Evolutionary conservation across 768 basidiomycete species (phyloP).

Genomic region (Lentinula sp.): DNA sequence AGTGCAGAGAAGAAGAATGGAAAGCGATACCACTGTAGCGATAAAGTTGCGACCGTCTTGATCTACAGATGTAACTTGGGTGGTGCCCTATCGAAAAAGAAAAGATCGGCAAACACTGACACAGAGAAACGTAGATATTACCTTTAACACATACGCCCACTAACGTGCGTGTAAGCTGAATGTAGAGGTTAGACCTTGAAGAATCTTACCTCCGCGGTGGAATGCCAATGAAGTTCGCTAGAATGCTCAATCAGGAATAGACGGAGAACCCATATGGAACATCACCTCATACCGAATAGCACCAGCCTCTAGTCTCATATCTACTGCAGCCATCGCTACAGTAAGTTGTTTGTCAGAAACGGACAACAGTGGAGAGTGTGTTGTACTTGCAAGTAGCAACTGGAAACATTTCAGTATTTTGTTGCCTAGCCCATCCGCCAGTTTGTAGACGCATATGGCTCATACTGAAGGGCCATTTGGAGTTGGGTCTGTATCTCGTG

Average conservation of each 20-base stretch:
- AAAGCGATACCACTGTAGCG: constrained; percentile 7
- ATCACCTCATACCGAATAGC: constrained; percentile 29
- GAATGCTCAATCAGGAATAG: background rate
- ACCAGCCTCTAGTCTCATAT: constrained; percentile 36
- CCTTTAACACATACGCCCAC: constrained; percentile 7
- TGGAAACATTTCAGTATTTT: constrained; percentile 40
- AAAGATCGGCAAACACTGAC: background rate
- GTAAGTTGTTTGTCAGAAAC: background rate
- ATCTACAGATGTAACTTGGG: constrained; percentile 12
- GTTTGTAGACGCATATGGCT: constrained; percentile 54
- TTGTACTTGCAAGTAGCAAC: constrained; percentile 25
- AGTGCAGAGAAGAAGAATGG: background rate
- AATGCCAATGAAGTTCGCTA: constrained; percentile 42
- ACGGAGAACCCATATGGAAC: background rate
- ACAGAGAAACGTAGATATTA: background rate
- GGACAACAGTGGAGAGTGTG: background rate
- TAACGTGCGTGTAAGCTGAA: background rate
- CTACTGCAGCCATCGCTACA: constrained; percentile 22
- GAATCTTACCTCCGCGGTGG: constrained; percentile 33
- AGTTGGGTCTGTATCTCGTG: constrained; percentile 23
- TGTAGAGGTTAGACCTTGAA: background rate
- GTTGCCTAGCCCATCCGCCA: constrained; percentile 65
- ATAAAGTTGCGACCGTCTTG: constrained; percentile 9
- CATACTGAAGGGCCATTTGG: constrained; percentile 60
- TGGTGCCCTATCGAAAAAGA: constrained; percentile 7